These are phyloP conservation scores for Omphalotus olearius DNA, from an alignment of 1,284 basidiomycete genomes.

Conservation along the genomic window DNA sequence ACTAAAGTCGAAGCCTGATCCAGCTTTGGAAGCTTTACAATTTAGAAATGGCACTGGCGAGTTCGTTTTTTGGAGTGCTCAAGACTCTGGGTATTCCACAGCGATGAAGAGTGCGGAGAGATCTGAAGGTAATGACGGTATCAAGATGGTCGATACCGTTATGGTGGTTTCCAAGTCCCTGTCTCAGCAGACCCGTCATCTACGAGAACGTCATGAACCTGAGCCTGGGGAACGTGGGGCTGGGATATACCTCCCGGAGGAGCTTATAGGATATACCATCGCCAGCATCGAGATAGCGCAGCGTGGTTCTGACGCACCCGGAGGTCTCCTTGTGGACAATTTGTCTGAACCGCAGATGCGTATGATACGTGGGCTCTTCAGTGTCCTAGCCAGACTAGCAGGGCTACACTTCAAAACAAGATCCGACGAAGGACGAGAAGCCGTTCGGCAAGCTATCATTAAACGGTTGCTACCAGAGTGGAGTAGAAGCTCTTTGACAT, in stretches of 20 bases:
- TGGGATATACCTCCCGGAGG: constrained; percentile 85
- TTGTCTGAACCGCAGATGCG: constrained; percentile 75
- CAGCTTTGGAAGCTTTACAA: constrained; percentile 62
- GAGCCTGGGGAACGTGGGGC: constrained; percentile 67
- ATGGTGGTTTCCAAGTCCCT: constrained; percentile 65
- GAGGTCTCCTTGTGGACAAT: constrained; percentile 63
- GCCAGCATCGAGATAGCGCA: constrained; percentile 78
- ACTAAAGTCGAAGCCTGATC: constrained; percentile 73
- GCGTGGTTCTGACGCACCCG: constrained; percentile 55
- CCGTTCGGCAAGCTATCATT: constrained; percentile 79
- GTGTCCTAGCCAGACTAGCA: constrained; percentile 66
- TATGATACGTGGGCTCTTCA: constrained; percentile 74
- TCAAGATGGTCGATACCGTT: constrained; percentile 76
- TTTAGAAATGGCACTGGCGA: constrained; percentile 77
- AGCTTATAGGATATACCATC: constrained; percentile 87
- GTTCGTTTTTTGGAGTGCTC: constrained; percentile 80
- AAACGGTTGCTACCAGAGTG: constrained; percentile 86
- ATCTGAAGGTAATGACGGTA: constrained; percentile 49
- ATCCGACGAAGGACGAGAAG: constrained; percentile 66
- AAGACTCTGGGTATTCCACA: constrained; percentile 63
- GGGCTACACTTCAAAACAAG: constrained; percentile 63
- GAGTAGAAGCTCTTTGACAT: constrained; percentile 74
- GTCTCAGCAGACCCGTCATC: constrained; percentile 71
- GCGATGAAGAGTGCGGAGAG: constrained; percentile 48
- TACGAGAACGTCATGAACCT: constrained; percentile 72